Percentiles rank a stretch among this genome's conserved stretches.
Conservation (phyloP, 371 early-diverging fungal species). For the Zancudomyces culisetae region DNA sequence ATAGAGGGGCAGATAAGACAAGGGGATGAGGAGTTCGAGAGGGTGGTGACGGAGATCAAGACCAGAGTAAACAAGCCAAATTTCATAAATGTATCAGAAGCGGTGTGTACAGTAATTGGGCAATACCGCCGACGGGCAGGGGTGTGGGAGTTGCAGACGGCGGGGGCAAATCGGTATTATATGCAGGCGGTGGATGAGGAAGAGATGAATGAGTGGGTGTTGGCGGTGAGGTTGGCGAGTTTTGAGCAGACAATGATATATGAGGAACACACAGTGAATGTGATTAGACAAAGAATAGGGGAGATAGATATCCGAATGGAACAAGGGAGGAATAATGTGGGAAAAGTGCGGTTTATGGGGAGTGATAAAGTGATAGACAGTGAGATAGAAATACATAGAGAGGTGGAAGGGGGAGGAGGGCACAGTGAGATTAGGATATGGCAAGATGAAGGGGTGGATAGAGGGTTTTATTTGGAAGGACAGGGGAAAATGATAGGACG, state of each 20-base stretch:
- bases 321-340: conserved; percentile 17
- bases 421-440: not conserved
- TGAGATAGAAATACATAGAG: conserved; percentile 25
- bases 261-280: conserved; percentile 42
- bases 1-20: conserved; percentile 17
- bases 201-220: conserved; percentile 34
- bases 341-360: conserved; percentile 36
- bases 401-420: not conserved
- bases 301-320: conserved; percentile 1
- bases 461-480: not conserved
- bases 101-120: conserved; percentile 26
- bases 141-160: conserved; percentile 30
- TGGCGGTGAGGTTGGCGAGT: conserved; percentile 47
- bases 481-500: not conserved
- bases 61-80: conserved; percentile 29
- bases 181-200: conserved; percentile 34
- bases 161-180: conserved; percentile 33
- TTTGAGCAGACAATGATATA: conserved; percentile 53
- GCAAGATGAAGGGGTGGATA: not conserved
- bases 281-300: conserved; percentile 21
- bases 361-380: conserved; percentile 38
- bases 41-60: conserved; percentile 25
- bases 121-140: conserved; percentile 24
- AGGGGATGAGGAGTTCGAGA: conserved; percentile 19
- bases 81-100: conserved; percentile 42